Conservation (phyloP, 139 green algal genomes). For the Nannochloris sp. region DNA sequence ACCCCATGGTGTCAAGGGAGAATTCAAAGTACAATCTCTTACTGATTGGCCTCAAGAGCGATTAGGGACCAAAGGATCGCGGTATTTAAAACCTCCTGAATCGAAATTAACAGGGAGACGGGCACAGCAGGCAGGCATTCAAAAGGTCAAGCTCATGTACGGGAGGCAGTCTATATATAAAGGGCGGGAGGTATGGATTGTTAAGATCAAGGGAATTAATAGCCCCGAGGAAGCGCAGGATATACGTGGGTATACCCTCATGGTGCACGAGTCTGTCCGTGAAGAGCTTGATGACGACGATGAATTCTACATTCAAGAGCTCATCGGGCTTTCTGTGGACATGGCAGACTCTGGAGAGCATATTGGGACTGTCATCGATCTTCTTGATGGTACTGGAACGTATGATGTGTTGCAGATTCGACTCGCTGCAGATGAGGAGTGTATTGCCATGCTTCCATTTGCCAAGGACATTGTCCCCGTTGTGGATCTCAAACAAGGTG, state of each 20-base stretch:
- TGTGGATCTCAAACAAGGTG: conserved; percentile 19
- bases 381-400: conserved; percentile 40
- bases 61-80: conserved; percentile 21
- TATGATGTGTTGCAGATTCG: conserved; percentile 35
- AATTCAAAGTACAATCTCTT: conserved; percentile 40
- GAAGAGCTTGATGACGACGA: conserved; percentile 34
- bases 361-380: conserved; percentile 26
- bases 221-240: conserved; percentile 22
- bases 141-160: conserved; percentile 18
- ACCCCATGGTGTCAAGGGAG: conserved; percentile 40
- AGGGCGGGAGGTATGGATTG: conserved; percentile 33
- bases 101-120: conserved; percentile 15
- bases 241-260: conserved; percentile 26
- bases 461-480: conserved; percentile 35
- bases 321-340: conserved; percentile 26
- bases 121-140: background rate
- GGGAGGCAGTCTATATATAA: conserved; percentile 26
- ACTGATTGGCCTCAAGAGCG: conserved; percentile 46
- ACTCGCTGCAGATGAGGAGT: conserved; percentile 3
- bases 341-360: conserved; percentile 14
- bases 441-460: conserved; percentile 29
- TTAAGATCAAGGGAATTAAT: conserved; percentile 35
- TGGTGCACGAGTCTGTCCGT: conserved; percentile 21
- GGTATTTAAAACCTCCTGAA: conserved; percentile 20
- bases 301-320: conserved; percentile 44